Evolutionary conservation across 2,329 filamentous ascomycete genomes (phyloP), one percentile per base, ranked within the genome.

Genomic region (Ceratocystis variospora): DNA sequence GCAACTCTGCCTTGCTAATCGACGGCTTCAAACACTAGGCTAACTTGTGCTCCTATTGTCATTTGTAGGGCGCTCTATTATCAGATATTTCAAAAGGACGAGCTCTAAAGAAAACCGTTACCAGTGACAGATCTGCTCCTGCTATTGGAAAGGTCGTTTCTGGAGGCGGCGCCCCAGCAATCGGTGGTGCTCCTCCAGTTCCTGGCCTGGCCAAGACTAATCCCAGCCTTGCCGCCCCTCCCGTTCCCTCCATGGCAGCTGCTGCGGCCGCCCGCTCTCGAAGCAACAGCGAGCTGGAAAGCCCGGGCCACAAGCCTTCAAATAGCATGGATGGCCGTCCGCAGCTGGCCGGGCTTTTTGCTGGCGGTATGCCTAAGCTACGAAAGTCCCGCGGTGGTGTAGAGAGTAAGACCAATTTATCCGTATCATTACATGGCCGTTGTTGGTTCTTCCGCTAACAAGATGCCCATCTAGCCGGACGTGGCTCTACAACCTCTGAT

Each of bases 331-430:
- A 87, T 25, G 76, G 84, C 22, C 84, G 89, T 61, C 90, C 91
- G 10, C 93, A 96, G 74, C 76, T 97, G 10, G 93, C 80, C 37
- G 94, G 94, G 0, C 76, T 99, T 31, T 96, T 99, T 73, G 90
- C 89, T 0, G 92, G 90, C 45, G 94, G 93, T 46, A 97, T 97
- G 84, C 94, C 94, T 2, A 97, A 96, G 77, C 75, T 99, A 72
- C 89, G 89, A 75, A 96, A 95, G 78, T 83, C 87, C 2, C 88
- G 90, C 66, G 92, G 89, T 61, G 88, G 88, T 48, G 79, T 93
- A 68, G 83, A 90, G 75, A 93, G 69, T 70, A 69, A 66, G 66
- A 22, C 8, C 15, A n/a, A 8, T n/a, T n/a, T 63, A 50, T 33
- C 10, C 19, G 5, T n/a, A n/a, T 25, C 15, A 46, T 28, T 17